phyloP scores from a whole-genome alignment of 331 rosid species.

The Cucumis variabilis region DNA sequence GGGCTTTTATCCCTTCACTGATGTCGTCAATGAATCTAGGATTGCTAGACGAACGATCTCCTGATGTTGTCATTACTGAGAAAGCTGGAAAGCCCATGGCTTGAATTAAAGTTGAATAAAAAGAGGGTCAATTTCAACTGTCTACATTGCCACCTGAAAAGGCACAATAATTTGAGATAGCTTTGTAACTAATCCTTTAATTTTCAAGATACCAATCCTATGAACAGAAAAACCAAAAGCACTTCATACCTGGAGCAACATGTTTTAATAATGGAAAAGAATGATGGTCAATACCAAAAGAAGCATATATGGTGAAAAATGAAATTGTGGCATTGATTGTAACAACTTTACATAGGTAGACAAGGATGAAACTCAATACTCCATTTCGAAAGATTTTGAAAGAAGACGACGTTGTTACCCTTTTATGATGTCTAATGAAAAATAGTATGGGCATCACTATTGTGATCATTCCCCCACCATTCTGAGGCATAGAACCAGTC shows the following conservation, averaged over 20 bases:
- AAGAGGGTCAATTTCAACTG: constrained; percentile 89
- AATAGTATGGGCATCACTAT: constrained; percentile 55
- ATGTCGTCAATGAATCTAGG: constrained; percentile 58
- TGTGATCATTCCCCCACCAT: constrained; percentile 80
- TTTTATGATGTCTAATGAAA: constrained; percentile 71
- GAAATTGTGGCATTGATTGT: too few relatives aligned
- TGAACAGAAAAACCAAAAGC: not conserved
- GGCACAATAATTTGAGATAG: constrained; percentile 13
- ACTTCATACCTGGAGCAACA: not conserved
- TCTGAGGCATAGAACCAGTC: constrained; percentile 92
- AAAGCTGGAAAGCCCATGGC: constrained; percentile 96
- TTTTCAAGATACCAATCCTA: not conserved
- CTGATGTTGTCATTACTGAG: constrained; percentile 69
- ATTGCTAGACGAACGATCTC: constrained; percentile 48
- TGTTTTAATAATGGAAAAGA: not conserved
- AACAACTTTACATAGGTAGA: not conserved
- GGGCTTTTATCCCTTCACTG: constrained; percentile 77
- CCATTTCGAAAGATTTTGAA: not conserved
- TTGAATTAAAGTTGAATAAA: constrained; percentile 86
- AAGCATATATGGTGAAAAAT: not conserved
- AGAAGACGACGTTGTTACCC: constrained; percentile 77
- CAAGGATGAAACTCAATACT: not conserved
- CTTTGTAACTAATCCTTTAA: not conserved
- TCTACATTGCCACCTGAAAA: constrained; percentile 76
- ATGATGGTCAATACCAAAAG: not conserved